phyloP scores from a whole-genome alignment of 2,329 filamentous ascomycete species.

The Trichoderma citrinoviride region DNA sequence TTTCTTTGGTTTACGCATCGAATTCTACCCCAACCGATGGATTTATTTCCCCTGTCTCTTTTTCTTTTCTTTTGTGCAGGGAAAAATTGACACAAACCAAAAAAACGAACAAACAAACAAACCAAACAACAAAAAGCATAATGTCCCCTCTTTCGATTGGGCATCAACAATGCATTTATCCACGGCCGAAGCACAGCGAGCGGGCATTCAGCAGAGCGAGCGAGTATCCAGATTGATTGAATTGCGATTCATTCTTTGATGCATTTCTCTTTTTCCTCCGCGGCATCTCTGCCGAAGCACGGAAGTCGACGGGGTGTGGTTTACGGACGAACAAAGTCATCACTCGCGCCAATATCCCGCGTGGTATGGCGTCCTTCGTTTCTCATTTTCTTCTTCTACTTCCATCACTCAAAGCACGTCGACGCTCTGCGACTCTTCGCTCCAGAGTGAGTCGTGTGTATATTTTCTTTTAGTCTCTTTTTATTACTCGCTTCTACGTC shows the following conservation, averaged over 20 bases:
- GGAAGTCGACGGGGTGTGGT: not conserved
- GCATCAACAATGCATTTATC: not conserved
- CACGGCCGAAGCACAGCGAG: conserved; percentile 1
- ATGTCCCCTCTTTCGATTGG: not conserved
- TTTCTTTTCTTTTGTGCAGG: not conserved
- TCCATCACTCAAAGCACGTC: not conserved
- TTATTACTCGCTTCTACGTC: not conserved
- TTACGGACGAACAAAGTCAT: not conserved
- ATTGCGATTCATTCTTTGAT: conserved; percentile 13
- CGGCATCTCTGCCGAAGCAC: not conserved
- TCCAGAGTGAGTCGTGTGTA: not conserved
- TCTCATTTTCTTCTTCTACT: not conserved
- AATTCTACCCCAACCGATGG: not conserved
- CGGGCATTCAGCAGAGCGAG: conserved; percentile 4
- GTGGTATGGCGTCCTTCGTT: not conserved
- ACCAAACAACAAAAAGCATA: not conserved
- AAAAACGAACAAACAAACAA: not conserved
- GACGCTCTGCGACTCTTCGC: not conserved
- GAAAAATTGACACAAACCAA: not conserved
- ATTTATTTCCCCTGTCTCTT: not conserved
- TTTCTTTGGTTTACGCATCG: conserved; percentile 1
- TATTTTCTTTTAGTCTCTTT: not conserved
- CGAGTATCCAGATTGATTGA: conserved; percentile 18
- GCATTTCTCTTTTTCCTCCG: not conserved
- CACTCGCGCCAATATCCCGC: conserved; percentile 1